A percentile compares a stretch with the other conserved stretches of the same genome.
Evolutionary conservation across 2,329 filamentous ascomycete species (phyloP).

Genomic region (Claviceps sp.): DNA sequence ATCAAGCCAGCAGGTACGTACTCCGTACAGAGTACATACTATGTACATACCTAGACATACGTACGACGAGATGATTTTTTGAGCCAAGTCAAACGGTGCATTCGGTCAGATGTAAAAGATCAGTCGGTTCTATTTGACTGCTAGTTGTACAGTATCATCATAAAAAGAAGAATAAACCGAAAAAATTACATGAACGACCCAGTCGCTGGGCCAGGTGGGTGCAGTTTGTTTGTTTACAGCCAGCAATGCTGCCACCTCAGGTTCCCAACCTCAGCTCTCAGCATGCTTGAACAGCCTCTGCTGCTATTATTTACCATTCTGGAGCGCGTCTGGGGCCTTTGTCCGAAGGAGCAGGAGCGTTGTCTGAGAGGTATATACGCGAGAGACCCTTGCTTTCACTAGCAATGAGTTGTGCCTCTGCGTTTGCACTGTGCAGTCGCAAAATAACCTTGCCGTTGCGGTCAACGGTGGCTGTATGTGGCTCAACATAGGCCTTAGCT

Average conservation of each 20-base stretch:
- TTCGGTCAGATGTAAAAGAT: background rate
- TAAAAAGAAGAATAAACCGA: background rate
- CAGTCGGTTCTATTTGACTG: background rate
- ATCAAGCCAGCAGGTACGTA: too few relatives aligned
- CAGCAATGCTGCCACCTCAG: background rate
- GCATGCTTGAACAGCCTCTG: too few relatives aligned
- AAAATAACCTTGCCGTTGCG: conserved; percentile 36
- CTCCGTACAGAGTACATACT: too few relatives aligned
- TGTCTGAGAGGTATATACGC: conserved; percentile 18
- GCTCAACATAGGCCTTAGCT: conserved; percentile 38
- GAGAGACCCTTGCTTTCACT: conserved; percentile 30
- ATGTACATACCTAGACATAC: too few relatives aligned
- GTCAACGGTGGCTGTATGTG: conserved; percentile 30
- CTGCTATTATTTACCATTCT: too few relatives aligned
- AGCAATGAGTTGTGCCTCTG: conserved; percentile 28
- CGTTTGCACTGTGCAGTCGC: conserved; percentile 24
- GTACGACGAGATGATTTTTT: background rate
- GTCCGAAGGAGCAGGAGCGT: too few relatives aligned
- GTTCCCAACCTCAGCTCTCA: background rate
- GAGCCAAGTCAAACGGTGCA: background rate
- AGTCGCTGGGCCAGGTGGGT: conserved; percentile 2
- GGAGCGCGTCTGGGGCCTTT: too few relatives aligned
- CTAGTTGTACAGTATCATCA: conserved; percentile 7
- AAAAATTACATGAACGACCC: conserved; percentile 2
- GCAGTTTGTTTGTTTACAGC: background rate